Conservation (phyloP, 352 stramenopile genomes). For the Phytophthora tubulina region DNA sequence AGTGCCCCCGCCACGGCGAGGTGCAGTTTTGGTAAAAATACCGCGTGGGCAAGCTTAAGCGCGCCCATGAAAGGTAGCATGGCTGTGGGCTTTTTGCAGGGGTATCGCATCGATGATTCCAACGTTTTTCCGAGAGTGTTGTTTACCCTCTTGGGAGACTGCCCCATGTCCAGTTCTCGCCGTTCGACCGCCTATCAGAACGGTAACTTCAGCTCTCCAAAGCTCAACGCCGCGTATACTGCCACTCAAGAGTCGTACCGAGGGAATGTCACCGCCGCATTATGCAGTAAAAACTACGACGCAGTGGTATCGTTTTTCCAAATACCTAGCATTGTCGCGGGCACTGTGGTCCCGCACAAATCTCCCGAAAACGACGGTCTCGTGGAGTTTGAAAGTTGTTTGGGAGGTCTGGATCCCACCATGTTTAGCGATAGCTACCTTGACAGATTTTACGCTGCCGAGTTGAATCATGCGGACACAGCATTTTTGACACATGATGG, state of each 20-base stretch:
- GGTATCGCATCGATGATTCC: slow-evolving; percentile 2
- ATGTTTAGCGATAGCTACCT: slow-evolving; percentile 38
- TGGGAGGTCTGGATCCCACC: slow-evolving; percentile 25
- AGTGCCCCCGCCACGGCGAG: slow-evolving; percentile 20
- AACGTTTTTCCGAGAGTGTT: neutral
- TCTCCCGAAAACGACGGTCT: slow-evolving; percentile 38
- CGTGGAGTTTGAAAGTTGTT: slow-evolving; percentile 50
- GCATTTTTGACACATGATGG: slow-evolving; percentile 48
- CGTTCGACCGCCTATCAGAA: slow-evolving; percentile 16
- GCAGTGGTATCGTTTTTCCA: slow-evolving; percentile 33
- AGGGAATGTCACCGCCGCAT: slow-evolving; percentile 35
- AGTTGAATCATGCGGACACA: slow-evolving; percentile 51
- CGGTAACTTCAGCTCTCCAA: slow-evolving; percentile 15
- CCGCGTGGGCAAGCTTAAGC: slow-evolving; percentile 29
- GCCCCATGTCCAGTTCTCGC: neutral
- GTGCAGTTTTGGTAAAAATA: slow-evolving; percentile 20
- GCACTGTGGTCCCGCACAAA: slow-evolving; percentile 35
- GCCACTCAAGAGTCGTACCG: slow-evolving; percentile 30
- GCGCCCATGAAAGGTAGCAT: slow-evolving; percentile 35
- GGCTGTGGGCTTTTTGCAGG: slow-evolving; percentile 21
- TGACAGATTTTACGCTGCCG: slow-evolving; percentile 37
- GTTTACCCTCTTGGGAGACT: slow-evolving; percentile 8
- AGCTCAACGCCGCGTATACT: slow-evolving; percentile 7
- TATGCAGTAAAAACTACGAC: slow-evolving; percentile 44
- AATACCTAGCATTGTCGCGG: slow-evolving; percentile 24